phyloP scores from a whole-genome alignment of 1,284 basidiomycete species.

The Stereum hirsutum region DNA sequence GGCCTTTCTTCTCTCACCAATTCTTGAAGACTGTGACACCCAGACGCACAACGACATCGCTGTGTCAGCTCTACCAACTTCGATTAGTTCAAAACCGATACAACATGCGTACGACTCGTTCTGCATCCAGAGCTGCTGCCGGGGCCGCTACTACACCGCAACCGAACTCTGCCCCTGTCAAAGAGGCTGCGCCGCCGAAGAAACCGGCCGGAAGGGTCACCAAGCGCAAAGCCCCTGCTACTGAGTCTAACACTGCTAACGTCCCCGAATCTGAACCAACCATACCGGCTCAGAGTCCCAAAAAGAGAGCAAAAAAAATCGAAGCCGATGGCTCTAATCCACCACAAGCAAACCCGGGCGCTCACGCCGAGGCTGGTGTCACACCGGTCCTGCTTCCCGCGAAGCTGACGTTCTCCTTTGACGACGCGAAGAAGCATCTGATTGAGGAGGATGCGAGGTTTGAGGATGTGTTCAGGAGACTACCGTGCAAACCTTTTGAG shows the following conservation, averaged over 20 bases:
- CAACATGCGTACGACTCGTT: constrained; percentile 31
- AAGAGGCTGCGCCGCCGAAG: background rate
- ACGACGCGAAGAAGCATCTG: constrained; percentile 68
- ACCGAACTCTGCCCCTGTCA: background rate
- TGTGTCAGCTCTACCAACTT: background rate
- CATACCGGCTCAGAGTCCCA: background rate
- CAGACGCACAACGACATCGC: background rate
- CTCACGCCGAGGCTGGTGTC: constrained; percentile 1
- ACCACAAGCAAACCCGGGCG: background rate
- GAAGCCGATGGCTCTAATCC: constrained; percentile 2
- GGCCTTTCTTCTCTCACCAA: background rate
- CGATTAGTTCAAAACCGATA: background rate
- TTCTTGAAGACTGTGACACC: background rate
- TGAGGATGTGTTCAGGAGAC: constrained; percentile 50
- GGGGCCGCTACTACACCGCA: constrained; percentile 1
- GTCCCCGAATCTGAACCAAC: background rate
- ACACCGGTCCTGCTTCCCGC: constrained; percentile 52
- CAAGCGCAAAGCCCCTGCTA: constrained; percentile 15
- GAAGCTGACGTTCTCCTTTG: constrained; percentile 64
- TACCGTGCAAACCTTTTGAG: constrained; percentile 71
- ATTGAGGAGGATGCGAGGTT: constrained; percentile 35
- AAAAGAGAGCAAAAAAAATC: constrained; percentile 1
- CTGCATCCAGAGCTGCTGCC: constrained; percentile 20
- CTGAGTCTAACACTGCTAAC: constrained; percentile 2
- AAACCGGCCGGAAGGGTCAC: constrained; percentile 5